Evolutionary conservation across 2,329 filamentous ascomycete species (phyloP).

Genomic region (Fusarium paranaense): DNA sequence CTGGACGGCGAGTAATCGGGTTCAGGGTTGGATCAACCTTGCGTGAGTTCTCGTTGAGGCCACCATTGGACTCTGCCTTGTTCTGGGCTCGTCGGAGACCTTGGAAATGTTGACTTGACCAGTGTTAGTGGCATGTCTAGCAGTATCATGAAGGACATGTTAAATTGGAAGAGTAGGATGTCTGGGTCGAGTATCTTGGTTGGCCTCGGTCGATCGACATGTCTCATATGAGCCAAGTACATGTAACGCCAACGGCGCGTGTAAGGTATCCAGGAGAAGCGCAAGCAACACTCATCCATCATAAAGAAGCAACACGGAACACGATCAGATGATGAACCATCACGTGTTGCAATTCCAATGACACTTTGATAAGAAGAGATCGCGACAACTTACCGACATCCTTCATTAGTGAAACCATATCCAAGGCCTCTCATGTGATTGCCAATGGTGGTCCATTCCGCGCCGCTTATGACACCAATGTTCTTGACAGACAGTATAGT

Average conservation of each 20-base stretch:
- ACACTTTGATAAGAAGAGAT: conserved; percentile 6
- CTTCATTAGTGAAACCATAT: conserved; percentile 74
- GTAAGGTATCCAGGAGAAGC: not conserved
- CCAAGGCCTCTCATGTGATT: conserved; percentile 69
- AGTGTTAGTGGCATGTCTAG: conserved; percentile 24
- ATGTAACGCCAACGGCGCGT: conserved; percentile 14
- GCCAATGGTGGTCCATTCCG: conserved; percentile 72
- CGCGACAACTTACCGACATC: conserved; percentile 66
- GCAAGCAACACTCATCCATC: conserved; percentile 8
- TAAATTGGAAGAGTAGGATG: too few species aligned
- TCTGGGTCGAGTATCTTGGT: not conserved
- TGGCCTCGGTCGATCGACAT: not conserved
- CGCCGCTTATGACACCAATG: conserved; percentile 71
- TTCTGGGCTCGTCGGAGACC: conserved; percentile 67
- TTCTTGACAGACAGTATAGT: conserved; percentile 72
- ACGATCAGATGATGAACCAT: not conserved
- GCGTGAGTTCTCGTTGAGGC: conserved; percentile 49
- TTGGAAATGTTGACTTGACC: conserved; percentile 69
- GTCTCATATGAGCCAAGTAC: conserved; percentile 8
- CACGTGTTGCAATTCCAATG: not conserved
- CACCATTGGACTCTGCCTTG: conserved; percentile 59
- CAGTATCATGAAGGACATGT: not conserved
- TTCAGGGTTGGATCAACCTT: conserved; percentile 65
- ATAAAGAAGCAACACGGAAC: conserved; percentile 2
- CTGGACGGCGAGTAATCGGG: conserved; percentile 70